phyloP scores from a whole-genome alignment of 2,329 filamentous ascomycete genomes.

The Alternaria novae-zelandiae region DNA sequence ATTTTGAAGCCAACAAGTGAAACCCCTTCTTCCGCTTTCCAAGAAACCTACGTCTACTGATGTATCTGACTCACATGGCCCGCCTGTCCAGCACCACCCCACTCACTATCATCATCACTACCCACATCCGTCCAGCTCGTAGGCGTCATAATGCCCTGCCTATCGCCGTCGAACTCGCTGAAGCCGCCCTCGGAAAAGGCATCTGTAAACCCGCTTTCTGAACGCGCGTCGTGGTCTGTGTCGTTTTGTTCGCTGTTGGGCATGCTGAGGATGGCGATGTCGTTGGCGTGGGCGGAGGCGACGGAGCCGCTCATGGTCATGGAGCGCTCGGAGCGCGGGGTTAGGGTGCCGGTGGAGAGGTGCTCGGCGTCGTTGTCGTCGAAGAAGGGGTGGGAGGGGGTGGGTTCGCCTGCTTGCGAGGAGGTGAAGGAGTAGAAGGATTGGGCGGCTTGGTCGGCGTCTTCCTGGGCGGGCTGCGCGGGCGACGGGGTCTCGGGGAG shows the following conservation, averaged over 20 bases:
- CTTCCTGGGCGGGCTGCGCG: conserved; percentile 14
- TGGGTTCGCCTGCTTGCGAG: conserved; percentile 13
- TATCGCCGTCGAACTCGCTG: conserved; percentile 33
- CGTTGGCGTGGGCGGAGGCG: conserved; percentile 35
- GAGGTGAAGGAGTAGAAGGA: conserved; percentile 48
- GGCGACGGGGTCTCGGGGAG: conserved; percentile 25
- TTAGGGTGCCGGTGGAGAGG: conserved; percentile 46
- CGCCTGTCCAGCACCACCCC: conserved; percentile 33
- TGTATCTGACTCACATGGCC: conserved; percentile 34
- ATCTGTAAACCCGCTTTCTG: conserved; percentile 46
- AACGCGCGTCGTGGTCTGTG: conserved; percentile 42
- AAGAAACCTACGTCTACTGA: conserved; percentile 17
- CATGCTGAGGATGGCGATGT: conserved; percentile 45
- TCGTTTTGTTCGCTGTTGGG: conserved; percentile 31
- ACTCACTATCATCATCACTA: conserved; percentile 50
- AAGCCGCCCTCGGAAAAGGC: conserved; percentile 44
- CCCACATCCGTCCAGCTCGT: conserved; percentile 50
- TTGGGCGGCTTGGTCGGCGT: conserved; percentile 32
- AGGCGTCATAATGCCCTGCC: conserved; percentile 44
- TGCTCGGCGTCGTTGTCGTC: conserved; percentile 25
- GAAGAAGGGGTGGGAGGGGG: conserved; percentile 6
- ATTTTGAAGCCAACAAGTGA: conserved; percentile 7
- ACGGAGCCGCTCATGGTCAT: conserved; percentile 34
- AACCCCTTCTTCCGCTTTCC: not conserved
- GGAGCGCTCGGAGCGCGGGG: conserved; percentile 46